These are phyloP conservation scores for Vitis rupestris DNA, from an alignment of 164 flowering plant genomes.

Conservation along the genomic window DNA sequence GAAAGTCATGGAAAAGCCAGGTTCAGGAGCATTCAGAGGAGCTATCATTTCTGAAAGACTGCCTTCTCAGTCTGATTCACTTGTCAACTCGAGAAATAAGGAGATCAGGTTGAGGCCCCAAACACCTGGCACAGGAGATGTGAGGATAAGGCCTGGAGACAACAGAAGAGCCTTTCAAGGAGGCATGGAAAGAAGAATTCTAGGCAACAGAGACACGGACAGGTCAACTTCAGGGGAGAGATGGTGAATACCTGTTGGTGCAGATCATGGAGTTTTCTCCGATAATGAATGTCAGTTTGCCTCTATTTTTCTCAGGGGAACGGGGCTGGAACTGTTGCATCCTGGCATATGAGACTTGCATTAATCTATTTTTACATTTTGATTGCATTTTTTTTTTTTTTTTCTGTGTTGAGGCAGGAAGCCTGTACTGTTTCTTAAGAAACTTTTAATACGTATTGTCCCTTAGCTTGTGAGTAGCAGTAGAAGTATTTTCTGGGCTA, in stretches of 20 bases:
- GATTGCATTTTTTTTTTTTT: background rate
- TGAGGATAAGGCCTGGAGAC: conserved; percentile 56
- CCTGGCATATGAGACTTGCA: conserved; percentile 10
- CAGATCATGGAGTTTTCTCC: conserved; percentile 1
- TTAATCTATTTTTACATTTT: conserved; percentile 29
- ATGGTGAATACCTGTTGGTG: conserved; percentile 43
- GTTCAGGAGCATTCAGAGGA: conserved; percentile 64
- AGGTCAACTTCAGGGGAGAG: conserved; percentile 70
- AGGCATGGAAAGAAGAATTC: conserved; percentile 55
- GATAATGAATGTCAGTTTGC: too few relatives aligned
- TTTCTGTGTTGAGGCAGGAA: too few relatives aligned
- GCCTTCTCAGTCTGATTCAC: conserved; percentile 61
- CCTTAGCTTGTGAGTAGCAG: too few relatives aligned
- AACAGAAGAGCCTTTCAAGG: conserved; percentile 61
- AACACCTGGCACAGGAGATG: conserved; percentile 59
- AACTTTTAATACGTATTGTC: too few relatives aligned
- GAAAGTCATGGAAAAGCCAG: conserved; percentile 58
- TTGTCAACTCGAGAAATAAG: conserved; percentile 51
- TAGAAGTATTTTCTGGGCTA: too few relatives aligned
- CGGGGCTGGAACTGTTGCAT: conserved; percentile 21
- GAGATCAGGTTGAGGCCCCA: conserved; percentile 57
- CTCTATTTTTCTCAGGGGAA: conserved; percentile 18
- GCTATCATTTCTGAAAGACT: conserved; percentile 47
- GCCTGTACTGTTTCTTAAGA: too few relatives aligned
- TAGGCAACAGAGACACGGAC: conserved; percentile 57